Evolutionary conservation across 345 rosid species (phyloP).

Genomic region (Xanthoceras sorbifolium): DNA sequence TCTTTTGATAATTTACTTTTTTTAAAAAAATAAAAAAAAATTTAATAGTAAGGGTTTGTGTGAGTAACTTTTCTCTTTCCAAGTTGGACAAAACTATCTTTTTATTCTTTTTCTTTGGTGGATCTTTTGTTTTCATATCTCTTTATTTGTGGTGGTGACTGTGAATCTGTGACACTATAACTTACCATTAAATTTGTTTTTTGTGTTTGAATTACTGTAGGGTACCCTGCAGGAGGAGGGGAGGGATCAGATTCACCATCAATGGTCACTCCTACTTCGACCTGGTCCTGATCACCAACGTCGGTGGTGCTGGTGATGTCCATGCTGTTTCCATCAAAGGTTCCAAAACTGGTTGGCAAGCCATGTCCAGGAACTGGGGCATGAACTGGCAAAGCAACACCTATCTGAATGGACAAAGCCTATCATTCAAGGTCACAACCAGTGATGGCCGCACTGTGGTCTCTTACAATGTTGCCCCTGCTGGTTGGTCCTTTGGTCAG

Average conservation of each 20-base stretch:
- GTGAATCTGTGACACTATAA: no score
- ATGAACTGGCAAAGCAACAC: constrained; percentile 83
- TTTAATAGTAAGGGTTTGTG: not conserved
- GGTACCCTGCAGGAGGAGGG: constrained; percentile 67
- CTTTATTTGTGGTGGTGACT: not conserved
- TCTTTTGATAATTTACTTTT: not conserved
- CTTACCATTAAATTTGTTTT: not conserved
- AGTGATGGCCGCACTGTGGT: constrained; percentile 64
- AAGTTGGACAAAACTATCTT: not conserved
- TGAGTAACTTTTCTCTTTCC: not conserved
- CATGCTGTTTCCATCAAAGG: constrained; percentile 64
- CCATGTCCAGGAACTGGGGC: constrained; percentile 87
- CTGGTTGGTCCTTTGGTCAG: constrained; percentile 83
- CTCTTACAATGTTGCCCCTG: constrained; percentile 61
- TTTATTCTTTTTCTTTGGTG: not conserved
- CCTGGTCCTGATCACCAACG: constrained; percentile 70
- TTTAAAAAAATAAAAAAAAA: not conserved
- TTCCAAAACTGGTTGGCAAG: constrained; percentile 71
- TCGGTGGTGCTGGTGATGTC: constrained; percentile 83
- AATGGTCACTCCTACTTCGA: constrained; percentile 87
- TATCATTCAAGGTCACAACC: constrained; percentile 74
- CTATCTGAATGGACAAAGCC: constrained; percentile 67
- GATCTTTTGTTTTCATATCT: not conserved
- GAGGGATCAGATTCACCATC: constrained; percentile 75
- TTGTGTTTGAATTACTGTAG: constrained; percentile 21